A percentile compares a stretch with the other conserved stretches of the same genome.
phyloP scores from a whole-genome alignment of 768 basidiomycete genomes.

The Boletus subparvulus region DNA sequence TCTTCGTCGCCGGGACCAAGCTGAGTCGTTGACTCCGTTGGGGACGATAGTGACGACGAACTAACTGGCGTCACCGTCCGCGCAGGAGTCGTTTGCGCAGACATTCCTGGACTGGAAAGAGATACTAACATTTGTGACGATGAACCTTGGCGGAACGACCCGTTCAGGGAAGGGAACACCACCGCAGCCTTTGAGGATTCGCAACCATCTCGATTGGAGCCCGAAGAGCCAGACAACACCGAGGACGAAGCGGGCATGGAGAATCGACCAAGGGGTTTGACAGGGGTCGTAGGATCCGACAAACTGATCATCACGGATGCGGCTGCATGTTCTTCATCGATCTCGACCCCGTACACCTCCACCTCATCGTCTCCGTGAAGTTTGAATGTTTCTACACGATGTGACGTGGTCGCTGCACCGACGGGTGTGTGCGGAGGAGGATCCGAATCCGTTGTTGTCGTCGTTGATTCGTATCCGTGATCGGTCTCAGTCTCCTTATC shows the following conservation, averaged over 20 bases:
- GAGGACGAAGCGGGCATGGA: conserved; percentile 7
- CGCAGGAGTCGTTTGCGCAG: conserved; percentile 13
- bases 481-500: conserved; percentile 26
- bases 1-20: background rate
- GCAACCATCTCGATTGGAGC: background rate
- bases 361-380: conserved; percentile 18
- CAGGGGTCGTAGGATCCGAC: conserved; percentile 17
- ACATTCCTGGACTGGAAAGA: background rate
- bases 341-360: conserved; percentile 5
- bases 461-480: conserved; percentile 27
- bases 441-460: conserved; percentile 28
- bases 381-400: conserved; percentile 4
- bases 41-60: background rate
- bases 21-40: background rate
- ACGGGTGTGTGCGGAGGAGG: conserved; percentile 28
- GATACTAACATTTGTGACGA: background rate
- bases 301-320: conserved; percentile 1
- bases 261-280: conserved; percentile 14
- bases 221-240: background rate
- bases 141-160: conserved; percentile 18
- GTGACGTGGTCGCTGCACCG: conserved; percentile 6
- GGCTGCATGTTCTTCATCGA: background rate
- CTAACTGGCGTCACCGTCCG: conserved; percentile 6
- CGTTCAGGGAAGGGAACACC: conserved; percentile 28
- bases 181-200: conserved; percentile 15